Conservation (phyloP, 2,329 filamentous ascomycete species). For the Cladophialophora exuberans region DNA sequence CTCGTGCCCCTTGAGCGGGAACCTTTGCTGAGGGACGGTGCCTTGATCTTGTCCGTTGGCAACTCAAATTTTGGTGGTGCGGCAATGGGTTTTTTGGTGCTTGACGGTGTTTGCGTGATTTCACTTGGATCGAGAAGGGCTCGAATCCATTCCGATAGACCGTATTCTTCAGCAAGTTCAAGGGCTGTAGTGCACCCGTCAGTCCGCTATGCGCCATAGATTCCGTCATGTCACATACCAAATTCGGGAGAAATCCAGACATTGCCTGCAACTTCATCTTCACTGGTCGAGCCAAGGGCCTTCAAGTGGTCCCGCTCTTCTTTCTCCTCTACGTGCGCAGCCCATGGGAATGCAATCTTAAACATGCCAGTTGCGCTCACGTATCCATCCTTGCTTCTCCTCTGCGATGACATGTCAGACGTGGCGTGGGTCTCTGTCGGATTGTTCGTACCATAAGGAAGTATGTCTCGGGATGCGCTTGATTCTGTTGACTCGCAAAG, state of each 20-base stretch:
- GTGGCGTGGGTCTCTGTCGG: not conserved
- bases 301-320: conserved; percentile 76
- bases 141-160: conserved; percentile 81
- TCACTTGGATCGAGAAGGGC: conserved; percentile 89
- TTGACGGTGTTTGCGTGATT: conserved; percentile 68
- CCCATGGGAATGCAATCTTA: conserved; percentile 70
- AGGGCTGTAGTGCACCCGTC: conserved; percentile 63
- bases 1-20: conserved; percentile 56
- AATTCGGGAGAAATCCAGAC: conserved; percentile 87
- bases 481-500: conserved; percentile 72
- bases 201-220: conserved; percentile 23
- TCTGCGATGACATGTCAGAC: conserved; percentile 41
- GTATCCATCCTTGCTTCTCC: conserved; percentile 67
- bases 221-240: conserved; percentile 50
- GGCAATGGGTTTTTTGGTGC: conserved; percentile 73
- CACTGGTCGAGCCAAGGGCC: conserved; percentile 73
- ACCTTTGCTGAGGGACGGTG: conserved; percentile 25
- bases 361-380: conserved; percentile 72
- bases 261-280: conserved; percentile 93
- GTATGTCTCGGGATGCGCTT: conserved; percentile 78
- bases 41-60: conserved; percentile 48
- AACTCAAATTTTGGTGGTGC: conserved; percentile 80
- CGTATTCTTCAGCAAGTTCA: conserved; percentile 81
- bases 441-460: conserved; percentile 76
- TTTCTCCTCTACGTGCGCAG: conserved; percentile 61